Percentiles rank a stretch among this genome's conserved stretches.
Evolutionary conservation across 495 filamentous ascomycete species (phyloP).

Genomic region (Cairneyella variabilis): DNA sequence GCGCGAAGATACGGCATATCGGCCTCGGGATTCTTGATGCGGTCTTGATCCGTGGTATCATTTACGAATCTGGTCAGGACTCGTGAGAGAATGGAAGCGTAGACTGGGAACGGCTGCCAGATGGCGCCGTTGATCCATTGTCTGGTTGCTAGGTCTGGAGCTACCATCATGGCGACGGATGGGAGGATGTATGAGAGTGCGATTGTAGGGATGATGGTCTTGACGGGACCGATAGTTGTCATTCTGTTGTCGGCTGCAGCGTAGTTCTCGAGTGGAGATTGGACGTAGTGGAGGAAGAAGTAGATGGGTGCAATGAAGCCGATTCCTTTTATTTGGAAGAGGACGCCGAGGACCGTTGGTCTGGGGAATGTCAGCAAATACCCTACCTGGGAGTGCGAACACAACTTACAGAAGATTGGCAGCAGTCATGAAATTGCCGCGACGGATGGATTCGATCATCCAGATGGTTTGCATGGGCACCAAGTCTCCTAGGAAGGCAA

Average conservation of each 20-base stretch:
- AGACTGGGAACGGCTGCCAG: conserved; percentile 36
- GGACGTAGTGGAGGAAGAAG: conserved; percentile 32
- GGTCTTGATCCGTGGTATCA: conserved; percentile 5
- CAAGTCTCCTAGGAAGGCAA: conserved; percentile 19
- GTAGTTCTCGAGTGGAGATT: conserved; percentile 25
- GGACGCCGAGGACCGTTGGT: conserved; percentile 26
- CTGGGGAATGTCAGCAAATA: conserved; percentile 13
- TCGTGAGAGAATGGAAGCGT: conserved; percentile 25
- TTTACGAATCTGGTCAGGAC: conserved; percentile 8
- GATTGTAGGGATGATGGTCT: conserved; percentile 31
- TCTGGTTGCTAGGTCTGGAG: conserved; percentile 21
- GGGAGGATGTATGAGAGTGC: conserved; percentile 34
- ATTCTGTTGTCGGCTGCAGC: conserved; percentile 27
- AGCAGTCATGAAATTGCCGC: conserved; percentile 13
- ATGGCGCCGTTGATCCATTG: conserved; percentile 29
- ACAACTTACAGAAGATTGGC: conserved; percentile 3
- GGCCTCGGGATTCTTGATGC: conserved; percentile 4
- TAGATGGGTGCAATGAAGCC: conserved; percentile 36
- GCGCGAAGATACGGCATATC: conserved; percentile 21
- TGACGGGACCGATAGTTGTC: conserved; percentile 24
- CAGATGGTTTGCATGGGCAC: conserved; percentile 14
- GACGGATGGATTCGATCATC: conserved; percentile 15
- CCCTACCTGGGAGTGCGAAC: background rate
- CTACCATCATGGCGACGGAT: conserved; percentile 26
- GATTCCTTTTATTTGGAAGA: conserved; percentile 33